These are phyloP conservation scores for Gentiana macrophylla DNA, from an alignment of 257 asterid genomes.

Conservation along the genomic window DNA sequence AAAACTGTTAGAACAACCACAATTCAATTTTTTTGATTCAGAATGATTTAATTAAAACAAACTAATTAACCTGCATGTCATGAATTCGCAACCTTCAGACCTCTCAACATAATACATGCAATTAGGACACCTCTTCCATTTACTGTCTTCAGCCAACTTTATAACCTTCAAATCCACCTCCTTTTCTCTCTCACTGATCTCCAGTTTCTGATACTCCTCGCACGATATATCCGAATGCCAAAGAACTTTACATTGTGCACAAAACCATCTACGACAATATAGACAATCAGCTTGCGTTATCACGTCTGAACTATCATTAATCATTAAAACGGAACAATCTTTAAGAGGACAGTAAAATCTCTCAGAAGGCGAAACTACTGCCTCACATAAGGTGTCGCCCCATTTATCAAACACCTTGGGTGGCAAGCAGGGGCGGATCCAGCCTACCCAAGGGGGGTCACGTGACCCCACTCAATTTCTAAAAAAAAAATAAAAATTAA, in stretches of 20 bases:
- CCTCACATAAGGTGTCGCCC: no score
- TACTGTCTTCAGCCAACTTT: conserved; percentile 11
- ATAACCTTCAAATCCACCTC: conserved; percentile 18
- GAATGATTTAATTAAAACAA: no score
- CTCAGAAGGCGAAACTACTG: no score
- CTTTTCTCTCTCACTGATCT: conserved; percentile 7
- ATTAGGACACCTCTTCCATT: conserved; percentile 44
- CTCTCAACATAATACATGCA: conserved; percentile 52
- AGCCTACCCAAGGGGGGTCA: no score
- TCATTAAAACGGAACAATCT: conserved; percentile 42
- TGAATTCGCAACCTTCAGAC: conserved; percentile 44
- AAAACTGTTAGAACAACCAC: no score
- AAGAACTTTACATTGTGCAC: conserved; percentile 50
- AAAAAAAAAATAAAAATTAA: no score
- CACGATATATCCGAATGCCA: conserved; percentile 44
- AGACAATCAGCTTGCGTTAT: conserved; percentile 37
- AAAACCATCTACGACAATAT: conserved; percentile 47
- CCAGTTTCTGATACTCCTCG: conserved; percentile 39
- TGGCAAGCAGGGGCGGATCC: no score
- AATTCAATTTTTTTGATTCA: no score
- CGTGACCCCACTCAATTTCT: no score
- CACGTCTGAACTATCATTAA: conserved; percentile 19
- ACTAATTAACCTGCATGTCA: conserved; percentile 50
- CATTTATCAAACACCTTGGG: no score
- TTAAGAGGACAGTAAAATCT: no score